Conservation (phyloP, 371 early-diverging fungal species). For the Circinella minor region DNA sequence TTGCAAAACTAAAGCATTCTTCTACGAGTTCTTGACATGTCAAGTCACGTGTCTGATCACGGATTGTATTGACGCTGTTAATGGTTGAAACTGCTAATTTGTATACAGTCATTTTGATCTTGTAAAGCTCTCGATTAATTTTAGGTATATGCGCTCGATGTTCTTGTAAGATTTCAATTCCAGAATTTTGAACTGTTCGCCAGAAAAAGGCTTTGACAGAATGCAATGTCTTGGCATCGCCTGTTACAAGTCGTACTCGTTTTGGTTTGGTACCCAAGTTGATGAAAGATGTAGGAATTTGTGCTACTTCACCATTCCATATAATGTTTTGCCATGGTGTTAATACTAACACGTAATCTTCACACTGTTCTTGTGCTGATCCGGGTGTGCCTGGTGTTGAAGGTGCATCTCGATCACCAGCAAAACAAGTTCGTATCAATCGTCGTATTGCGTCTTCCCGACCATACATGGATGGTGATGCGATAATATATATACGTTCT, state of each 20-base stretch:
- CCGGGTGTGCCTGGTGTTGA: constrained; percentile 29
- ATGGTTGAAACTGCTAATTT: constrained; percentile 63
- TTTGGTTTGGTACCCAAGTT: constrained; percentile 65
- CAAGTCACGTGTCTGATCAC: constrained; percentile 57
- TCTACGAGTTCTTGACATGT: constrained; percentile 79
- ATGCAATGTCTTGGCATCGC: constrained; percentile 49
- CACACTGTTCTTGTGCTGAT: constrained; percentile 19
- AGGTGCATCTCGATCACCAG: constrained; percentile 31
- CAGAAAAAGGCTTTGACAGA: constrained; percentile 57
- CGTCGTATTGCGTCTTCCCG: constrained; percentile 40
- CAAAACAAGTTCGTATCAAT: constrained; percentile 42
- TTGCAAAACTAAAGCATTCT: constrained; percentile 84
- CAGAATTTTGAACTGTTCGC: constrained; percentile 50
- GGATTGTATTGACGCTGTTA: constrained; percentile 59
- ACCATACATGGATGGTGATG: constrained; percentile 48
- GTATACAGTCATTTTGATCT: constrained; percentile 65
- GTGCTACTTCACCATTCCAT: constrained; percentile 66
- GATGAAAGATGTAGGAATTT: constrained; percentile 46
- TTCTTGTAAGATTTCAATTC: constrained; percentile 58
- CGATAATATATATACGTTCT: constrained; percentile 67
- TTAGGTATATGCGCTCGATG: constrained; percentile 63
- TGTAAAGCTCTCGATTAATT: constrained; percentile 63
- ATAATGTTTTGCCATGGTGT: constrained; percentile 62
- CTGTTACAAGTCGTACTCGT: constrained; percentile 73
- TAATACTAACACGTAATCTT: constrained; percentile 59